Conservation (phyloP, 140 eudicot species). For the Bidens hawaiensis region DNA sequence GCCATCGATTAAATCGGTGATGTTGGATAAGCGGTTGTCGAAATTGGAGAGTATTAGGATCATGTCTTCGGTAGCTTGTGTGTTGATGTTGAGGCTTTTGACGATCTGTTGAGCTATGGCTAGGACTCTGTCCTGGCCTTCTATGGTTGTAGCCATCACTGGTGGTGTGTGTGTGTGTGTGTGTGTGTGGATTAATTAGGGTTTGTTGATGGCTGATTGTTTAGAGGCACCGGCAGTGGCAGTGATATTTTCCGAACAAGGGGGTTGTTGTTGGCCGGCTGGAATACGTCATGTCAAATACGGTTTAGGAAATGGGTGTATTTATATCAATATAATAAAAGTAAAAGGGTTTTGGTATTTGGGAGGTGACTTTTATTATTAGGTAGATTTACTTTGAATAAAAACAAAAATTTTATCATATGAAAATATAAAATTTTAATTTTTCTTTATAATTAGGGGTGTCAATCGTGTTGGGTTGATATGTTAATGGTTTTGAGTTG, state of each 20-base stretch:
- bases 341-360: not conserved
- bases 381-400: too few relatives aligned
- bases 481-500: too few relatives aligned
- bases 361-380: too few relatives aligned
- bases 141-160: conserved; percentile 49
- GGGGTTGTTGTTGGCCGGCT: conserved; percentile 25
- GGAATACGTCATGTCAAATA: conserved; percentile 14
- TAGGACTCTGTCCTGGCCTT: conserved; percentile 65
- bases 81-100: conserved; percentile 51
- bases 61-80: conserved; percentile 67
- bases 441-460: too few relatives aligned
- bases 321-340: not conserved
- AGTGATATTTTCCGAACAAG: not conserved
- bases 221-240: conserved; percentile 11
- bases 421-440: too few relatives aligned
- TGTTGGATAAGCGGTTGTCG: conserved; percentile 70
- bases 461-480: too few relatives aligned
- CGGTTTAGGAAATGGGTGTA: conserved; percentile 9
- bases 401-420: too few relatives aligned
- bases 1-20: conserved; percentile 39
- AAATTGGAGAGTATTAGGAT: conserved; percentile 56
- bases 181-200: conserved; percentile 1
- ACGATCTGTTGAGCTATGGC: conserved; percentile 85
- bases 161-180: not conserved
- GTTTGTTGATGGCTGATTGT: conserved; percentile 1